Conservation (phyloP, 768 basidiomycete genomes). For the Leccinum longicurvipes region DNA sequence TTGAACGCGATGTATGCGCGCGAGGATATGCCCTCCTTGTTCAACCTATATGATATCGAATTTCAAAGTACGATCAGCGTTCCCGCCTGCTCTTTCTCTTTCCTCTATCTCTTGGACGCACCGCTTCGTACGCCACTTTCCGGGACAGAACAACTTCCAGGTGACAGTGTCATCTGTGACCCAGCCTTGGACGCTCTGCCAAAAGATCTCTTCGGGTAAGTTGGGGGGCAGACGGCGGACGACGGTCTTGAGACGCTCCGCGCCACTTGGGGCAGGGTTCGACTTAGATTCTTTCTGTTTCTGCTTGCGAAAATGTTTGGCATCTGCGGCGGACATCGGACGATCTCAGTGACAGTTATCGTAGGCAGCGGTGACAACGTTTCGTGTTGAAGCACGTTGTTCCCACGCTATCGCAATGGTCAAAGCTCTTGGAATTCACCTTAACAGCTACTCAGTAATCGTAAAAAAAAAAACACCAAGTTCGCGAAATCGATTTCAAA, state of each 20-base stretch:
- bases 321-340: conserved; percentile 17
- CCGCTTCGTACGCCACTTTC: conserved; percentile 66
- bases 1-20: conserved; percentile 93
- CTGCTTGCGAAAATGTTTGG: conserved; percentile 22
- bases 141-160: conserved; percentile 66
- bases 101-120: conserved; percentile 29
- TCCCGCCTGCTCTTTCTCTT: neutral
- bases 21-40: conserved; percentile 82
- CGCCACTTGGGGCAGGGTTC: conserved; percentile 27
- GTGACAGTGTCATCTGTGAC: conserved; percentile 66
- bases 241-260: conserved; percentile 78
- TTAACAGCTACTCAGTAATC: neutral
- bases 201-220: conserved; percentile 89
- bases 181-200: conserved; percentile 87
- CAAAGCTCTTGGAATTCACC: neutral
- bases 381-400: no score
- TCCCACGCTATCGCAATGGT: conserved; percentile 6
- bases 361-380: no score
- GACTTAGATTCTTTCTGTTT: conserved; percentile 33
- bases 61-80: neutral
- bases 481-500: neutral
- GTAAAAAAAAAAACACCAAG: no score
- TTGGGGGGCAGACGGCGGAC: conserved; percentile 88
- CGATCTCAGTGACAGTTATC: no score
- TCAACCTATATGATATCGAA: conserved; percentile 44